Base-by-base conservation (phyloP, 148 eudicot genomes). In the Linanthus parryae region DNA sequence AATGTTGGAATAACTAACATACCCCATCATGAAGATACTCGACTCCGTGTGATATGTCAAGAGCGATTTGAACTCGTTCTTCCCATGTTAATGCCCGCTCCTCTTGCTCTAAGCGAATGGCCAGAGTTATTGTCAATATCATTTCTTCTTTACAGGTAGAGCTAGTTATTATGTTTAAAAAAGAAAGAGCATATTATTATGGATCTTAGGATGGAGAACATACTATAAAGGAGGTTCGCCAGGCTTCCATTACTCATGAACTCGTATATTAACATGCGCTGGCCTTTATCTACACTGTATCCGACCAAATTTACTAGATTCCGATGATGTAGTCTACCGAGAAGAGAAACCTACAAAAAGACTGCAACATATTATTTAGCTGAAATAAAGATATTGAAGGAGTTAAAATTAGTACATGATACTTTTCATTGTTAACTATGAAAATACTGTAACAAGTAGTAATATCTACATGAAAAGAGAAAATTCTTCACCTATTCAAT, bases 1-100 rank as follows among this genome's bases (percentile, higher is more conserved):
- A n/a, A n/a, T n/a, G n/a, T 8, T 9, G 22, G 7, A 42, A 48
- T 21, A 51, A 16, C 18, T 16, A 45, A 55, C 87, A 45, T 84
- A 92, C 99, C 80, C 99, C 99, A 52, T 92, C 99, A 48, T 92
- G 99, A 68, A 92, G 99, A 72, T 92, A 92, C 54, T 88, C 96
- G 48, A 92, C 82, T 52, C 99, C 99, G 64, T 92, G 96, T 38
- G 99, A 92, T 48, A 92, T 70, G 59, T 92, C 99, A 15, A 84
- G 95, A 52, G 91, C 94, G 43, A 84, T 84, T 82, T 88, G 88
- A 48, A 92, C 76, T 49, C 99, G 70, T 53, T 82, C 95, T 36
- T 88, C 88, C 99, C 99, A 92, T 61, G 68, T 84, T 73, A 92
- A 66, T 18, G 60, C 54, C 33, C 57, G 76, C 34, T 78, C 83